Conservation (phyloP, 305 asterid genomes). For the Ajuga reptans region DNA sequence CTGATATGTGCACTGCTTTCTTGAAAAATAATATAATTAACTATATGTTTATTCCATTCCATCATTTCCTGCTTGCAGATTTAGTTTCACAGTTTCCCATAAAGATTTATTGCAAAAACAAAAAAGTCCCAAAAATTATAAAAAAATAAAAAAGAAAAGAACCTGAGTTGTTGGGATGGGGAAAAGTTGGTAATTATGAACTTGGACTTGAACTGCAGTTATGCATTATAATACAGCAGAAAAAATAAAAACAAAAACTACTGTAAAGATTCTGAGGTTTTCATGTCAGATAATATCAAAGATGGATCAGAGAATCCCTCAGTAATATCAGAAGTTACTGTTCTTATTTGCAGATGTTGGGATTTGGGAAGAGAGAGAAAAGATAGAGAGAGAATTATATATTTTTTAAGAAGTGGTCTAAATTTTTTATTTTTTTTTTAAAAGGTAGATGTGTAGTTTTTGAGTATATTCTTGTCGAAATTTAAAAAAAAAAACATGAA, state of each 20-base stretch:
- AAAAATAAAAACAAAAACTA: slow-evolving; percentile 21
- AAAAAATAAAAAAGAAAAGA: slow-evolving; percentile 11
- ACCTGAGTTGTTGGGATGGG: slow-evolving; percentile 53
- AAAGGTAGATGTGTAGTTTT: no score
- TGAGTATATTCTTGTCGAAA: no score
- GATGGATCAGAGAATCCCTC: slow-evolving; percentile 39
- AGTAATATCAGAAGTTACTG: slow-evolving; percentile 21
- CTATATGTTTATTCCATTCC: background rate
- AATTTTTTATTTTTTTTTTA: no score
- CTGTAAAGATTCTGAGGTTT: slow-evolving; percentile 46
- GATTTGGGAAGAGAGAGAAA: slow-evolving; percentile 23
- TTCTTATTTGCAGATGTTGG: slow-evolving; percentile 27
- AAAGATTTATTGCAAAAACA: slow-evolving; percentile 24
- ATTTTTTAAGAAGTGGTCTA: no score
- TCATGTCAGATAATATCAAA: slow-evolving; percentile 35
- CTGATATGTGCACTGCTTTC: slow-evolving; percentile 38
- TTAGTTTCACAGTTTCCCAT: slow-evolving; percentile 27
- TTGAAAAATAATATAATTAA: slow-evolving; percentile 29
- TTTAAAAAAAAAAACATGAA: no score
- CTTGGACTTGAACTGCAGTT: slow-evolving; percentile 34
- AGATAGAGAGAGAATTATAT: no score
- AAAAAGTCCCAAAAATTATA: background rate
- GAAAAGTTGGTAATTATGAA: slow-evolving; percentile 39
- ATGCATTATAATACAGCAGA: slow-evolving; percentile 15
- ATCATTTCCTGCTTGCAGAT: slow-evolving; percentile 14